Evolutionary conservation across 768 basidiomycete genomes (phyloP), one percentile per base, ranked within the genome.

Genomic region (Termitomyces sp.): DNA sequence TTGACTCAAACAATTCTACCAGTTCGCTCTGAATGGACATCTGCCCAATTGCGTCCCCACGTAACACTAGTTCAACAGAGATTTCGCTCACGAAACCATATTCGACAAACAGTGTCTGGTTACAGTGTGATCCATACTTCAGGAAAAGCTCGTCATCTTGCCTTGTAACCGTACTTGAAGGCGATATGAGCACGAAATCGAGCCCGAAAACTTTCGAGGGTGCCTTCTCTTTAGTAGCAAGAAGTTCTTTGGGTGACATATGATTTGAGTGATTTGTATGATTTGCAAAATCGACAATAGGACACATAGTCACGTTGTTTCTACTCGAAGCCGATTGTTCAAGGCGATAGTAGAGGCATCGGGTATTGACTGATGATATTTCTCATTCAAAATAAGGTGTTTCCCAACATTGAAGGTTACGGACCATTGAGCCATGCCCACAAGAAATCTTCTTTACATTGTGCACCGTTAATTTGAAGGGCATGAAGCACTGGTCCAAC

Each of bases 391-490:
- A 24, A 29, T 7, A 61, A 45, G 62, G 56, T 20, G 29, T n/a
- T 28, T 8, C 9, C 36, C 42, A 5, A 26, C 47, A 41, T 48
- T 53, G 51, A 26, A 54, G 39, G 57, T 54, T 31, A 68, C 77
- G 58, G 62, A 90, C 94, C 92, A 66, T 87, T 95, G 10, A 98
- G 78, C 94, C 95, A 98, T 1, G 83, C 93, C 93, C 95, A 97
- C 3, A 92, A 69, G 62, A 84, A 91, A 63, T 86, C 80, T 36
- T 66, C 70, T 47, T 74, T 64, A n/a, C 64, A 54, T 37, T 29
- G 31, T 20, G 53, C 18, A 49, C 41, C 10, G 16, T 60, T 29
- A 58, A 60, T 47, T 69, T 63, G 24, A 50, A 56, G 50, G 8
- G 41, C 45, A 62, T 55, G 48, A 63, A 51, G 10, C 5, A 44